Percentiles rank a stretch among this genome's conserved stretches.
These are phyloP conservation scores for Rhodotorula paludigena DNA, from an alignment of 768 basidiomycete species.

Conservation along the genomic window DNA sequence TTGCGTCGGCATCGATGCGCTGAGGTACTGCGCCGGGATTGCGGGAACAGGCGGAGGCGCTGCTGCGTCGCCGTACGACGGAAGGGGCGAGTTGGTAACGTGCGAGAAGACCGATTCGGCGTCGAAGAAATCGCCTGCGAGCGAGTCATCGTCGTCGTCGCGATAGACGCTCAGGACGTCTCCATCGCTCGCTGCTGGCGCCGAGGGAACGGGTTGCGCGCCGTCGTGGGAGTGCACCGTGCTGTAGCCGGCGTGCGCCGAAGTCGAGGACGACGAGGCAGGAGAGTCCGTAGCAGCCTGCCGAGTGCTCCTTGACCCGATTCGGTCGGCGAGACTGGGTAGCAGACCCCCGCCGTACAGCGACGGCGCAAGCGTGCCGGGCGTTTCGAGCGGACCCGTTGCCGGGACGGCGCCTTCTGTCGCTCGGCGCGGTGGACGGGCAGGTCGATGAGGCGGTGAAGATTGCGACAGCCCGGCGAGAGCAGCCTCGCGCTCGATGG, in stretches of 20 bases:
- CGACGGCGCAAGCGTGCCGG: background rate
- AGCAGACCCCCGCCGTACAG: background rate
- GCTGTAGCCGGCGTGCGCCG: background rate
- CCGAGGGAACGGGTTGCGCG: too few relatives aligned
- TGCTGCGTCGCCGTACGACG: conserved; percentile 4
- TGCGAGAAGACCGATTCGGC: conserved; percentile 22
- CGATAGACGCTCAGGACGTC: background rate
- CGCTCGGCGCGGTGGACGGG: background rate
- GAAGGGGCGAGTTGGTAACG: conserved; percentile 18
- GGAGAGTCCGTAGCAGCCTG: background rate
- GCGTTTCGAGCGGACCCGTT: background rate
- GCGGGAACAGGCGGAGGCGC: conserved; percentile 3
- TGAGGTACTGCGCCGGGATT: background rate
- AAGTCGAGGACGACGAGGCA: background rate
- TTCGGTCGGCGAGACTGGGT: background rate
- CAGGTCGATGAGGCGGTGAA: background rate
- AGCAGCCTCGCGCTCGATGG: background rate
- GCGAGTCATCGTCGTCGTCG: background rate
- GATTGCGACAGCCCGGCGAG: too few relatives aligned
- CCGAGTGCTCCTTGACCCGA: background rate
- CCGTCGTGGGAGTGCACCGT: too few relatives aligned
- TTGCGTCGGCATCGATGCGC: background rate
- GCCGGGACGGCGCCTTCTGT: background rate
- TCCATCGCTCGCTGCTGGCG: background rate
- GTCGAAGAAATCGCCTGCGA: conserved; percentile 22